Evolutionary conservation across 1,284 basidiomycete species (phyloP), one percentile per base, ranked within the genome.

Genomic region (Trametes sp.): DNA sequence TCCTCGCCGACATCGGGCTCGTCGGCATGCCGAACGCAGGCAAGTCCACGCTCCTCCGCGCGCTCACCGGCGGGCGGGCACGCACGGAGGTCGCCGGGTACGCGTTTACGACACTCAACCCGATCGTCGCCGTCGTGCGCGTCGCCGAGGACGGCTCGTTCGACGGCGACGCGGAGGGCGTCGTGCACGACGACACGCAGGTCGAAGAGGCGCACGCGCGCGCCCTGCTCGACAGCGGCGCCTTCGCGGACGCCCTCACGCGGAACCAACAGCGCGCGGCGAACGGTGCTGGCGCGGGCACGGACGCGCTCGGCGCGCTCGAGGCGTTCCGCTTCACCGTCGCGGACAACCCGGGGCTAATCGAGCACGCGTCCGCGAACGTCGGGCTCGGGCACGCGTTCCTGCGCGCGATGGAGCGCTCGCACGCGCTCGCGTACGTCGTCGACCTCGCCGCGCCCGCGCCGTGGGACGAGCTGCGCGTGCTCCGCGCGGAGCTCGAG

Each of bases 11-110:
- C 75, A 85, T 99, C 24, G 98, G 96, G 0, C 81, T 99, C 13
- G 96, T 99, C 4, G 98, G 97, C 0, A 88, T 98, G 77, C 98
- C 98, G 1, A 99, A 99, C 71, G 95, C 94, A 0, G 91, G 92
- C 29, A 93, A 94, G 77, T 92, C 91, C 73, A 99, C 97, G 0
- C 80, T 99, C 21, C 81, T 99, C 4, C 89, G 94, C 14, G 94
- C 95, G 0, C 80, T 99, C 21, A 98, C 96, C 0, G 94, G 93
- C 6, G 90, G 90, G 1, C 80, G 90, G 19, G 92, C 93, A 13
- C 89, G 89, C 71, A 95, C 93, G 2, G 91, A 95, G 71, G 91
- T 98, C 6, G 98, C 96, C 0, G 85, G 89, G 8, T 98, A 98
- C 76, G 90, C 93, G 1, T 98, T 98, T 76, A 98, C 97, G 10